Base-by-base conservation (phyloP, 1,284 basidiomycete genomes). In the Apiotrichum laibachii region DNA sequence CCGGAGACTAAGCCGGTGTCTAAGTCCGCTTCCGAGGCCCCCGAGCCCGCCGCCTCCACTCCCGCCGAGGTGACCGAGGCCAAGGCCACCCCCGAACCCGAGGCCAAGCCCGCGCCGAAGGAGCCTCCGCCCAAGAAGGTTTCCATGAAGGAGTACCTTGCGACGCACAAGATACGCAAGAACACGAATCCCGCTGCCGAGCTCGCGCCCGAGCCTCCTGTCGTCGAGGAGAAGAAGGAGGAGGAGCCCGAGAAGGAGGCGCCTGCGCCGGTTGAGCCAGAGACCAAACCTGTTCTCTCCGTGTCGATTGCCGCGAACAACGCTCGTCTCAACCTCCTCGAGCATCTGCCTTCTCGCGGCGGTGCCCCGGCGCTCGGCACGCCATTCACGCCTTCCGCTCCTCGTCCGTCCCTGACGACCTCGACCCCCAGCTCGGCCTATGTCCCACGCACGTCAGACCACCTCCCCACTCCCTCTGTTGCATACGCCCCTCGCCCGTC, bases 141-240 rank as follows among this genome's bases (percentile, higher is more conserved):
- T 10, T 67, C 69, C 3, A 57, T 75, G n/a, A 60, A 65, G 19
- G 74, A 76, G 42, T 76, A 72, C 52, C 59, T 76, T 40, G 72
- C 71, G 48, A 70, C 49, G 22, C 65, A 69, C 56, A 73, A 71
- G 63, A 67, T 73, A 40, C 62, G 69, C 56, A 72, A 72, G 59
- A 55, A 64, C 56, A 72, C 71, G 59, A 55, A 64, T 44, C 53
- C 52, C 15, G 51, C 63, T 2, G 31, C 56, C n/a, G 48, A 56
- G 39, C 40, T 43, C 11, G 21, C 56, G 6, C 4, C 47, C 16
- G 50, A 50, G 22, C 9, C 39, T 19, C 40, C 55, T 18, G 19
- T 31, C 10, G 33, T 43, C 3, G 37, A 22, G 7, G 46, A 18
- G 43, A 22, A 33, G 11, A 39, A 43, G 37, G 33, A 19, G 4